Conservation (phyloP, 2,329 filamentous ascomycete species). For the Didymella arachidicola region DNA sequence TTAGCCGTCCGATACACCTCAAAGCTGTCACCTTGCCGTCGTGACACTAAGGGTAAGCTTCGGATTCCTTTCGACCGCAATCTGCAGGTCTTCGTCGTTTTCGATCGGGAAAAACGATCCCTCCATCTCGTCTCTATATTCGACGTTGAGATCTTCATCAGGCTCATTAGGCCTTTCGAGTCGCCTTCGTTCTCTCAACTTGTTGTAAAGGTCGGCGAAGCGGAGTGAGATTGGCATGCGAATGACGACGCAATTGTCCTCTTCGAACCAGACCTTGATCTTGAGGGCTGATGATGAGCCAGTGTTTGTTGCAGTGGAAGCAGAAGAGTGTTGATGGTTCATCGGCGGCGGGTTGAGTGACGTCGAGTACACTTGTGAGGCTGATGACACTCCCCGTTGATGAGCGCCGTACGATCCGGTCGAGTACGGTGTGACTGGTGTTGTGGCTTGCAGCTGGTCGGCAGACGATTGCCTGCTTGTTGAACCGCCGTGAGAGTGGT, state of each 20-base stretch:
- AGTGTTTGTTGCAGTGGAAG: conserved; percentile 39
- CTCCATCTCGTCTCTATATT: conserved; percentile 84
- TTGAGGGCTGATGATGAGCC: conserved; percentile 66
- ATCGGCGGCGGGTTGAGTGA: conserved; percentile 47
- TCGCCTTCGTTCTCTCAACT: conserved; percentile 84
- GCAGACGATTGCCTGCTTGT: conserved; percentile 49
- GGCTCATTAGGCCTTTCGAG: conserved; percentile 61
- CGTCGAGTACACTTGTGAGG: conserved; percentile 41
- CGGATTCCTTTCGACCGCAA: conserved; percentile 81
- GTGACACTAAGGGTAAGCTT: conserved; percentile 75
- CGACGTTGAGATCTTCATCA: conserved; percentile 76
- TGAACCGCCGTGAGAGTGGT: conserved; percentile 48
- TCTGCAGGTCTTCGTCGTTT: conserved; percentile 81
- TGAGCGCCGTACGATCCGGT: conserved; percentile 53
- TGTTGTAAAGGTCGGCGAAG: conserved; percentile 80
- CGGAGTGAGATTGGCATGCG: conserved; percentile 83
- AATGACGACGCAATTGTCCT: conserved; percentile 87
- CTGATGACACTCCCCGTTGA: conserved; percentile 51
- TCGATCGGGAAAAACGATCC: conserved; percentile 77
- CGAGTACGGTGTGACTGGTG: conserved; percentile 47
- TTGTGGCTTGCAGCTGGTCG: conserved; percentile 49
- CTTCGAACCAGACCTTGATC: conserved; percentile 91
- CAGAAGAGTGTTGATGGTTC: conserved; percentile 48
- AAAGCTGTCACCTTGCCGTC: conserved; percentile 28
- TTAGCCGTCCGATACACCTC: not conserved